Percentiles rank a stretch among this genome's conserved stretches.
Evolutionary conservation across 2,329 filamentous ascomycete species (phyloP).

Genomic region (Fusarium nematophilum): DNA sequence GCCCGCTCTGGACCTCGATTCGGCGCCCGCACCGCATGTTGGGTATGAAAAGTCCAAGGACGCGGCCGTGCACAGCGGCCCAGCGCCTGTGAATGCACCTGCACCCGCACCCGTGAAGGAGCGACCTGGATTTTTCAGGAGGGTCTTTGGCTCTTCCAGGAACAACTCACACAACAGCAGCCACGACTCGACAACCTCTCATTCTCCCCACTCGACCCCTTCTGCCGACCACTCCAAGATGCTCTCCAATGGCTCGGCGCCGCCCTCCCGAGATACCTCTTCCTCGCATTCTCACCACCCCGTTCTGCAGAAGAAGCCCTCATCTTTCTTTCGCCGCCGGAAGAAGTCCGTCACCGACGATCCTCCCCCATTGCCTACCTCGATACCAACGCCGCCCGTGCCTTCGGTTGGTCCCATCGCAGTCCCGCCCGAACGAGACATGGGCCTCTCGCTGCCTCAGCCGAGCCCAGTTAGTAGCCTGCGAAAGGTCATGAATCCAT

Average conservation of each 20-base stretch:
- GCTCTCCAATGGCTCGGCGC: slow-evolving; percentile 61
- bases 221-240: slow-evolving; percentile 51
- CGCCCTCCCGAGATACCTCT: slow-evolving; percentile 61
- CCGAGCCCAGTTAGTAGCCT: slow-evolving; percentile 82
- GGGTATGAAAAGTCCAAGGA: slow-evolving; percentile 71
- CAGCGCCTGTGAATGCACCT: slow-evolving; percentile 62
- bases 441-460: slow-evolving; percentile 50
- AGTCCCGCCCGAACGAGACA: slow-evolving; percentile 46
- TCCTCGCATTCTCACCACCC: slow-evolving; percentile 60
- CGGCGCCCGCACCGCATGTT: slow-evolving; percentile 68
- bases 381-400: slow-evolving; percentile 55
- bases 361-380: slow-evolving; percentile 68
- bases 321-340: slow-evolving; percentile 91
- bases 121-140: slow-evolving; percentile 88
- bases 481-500: slow-evolving; percentile 88
- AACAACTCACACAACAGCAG: slow-evolving; percentile 51
- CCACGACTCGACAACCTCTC: slow-evolving; percentile 37
- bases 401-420: slow-evolving; percentile 52
- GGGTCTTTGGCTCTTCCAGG: slow-evolving; percentile 84
- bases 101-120: slow-evolving; percentile 67
- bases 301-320: slow-evolving; percentile 86
- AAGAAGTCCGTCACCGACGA: slow-evolving; percentile 89
- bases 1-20: slow-evolving; percentile 56
- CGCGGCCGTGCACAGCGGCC: slow-evolving; percentile 56
- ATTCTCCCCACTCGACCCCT: slow-evolving; percentile 34